Percentiles rank a stretch among this genome's conserved stretches.
These are phyloP conservation scores for Astrothelium macrocarpum DNA, from an alignment of 495 filamentous ascomycete genomes.

Conservation along the genomic window DNA sequence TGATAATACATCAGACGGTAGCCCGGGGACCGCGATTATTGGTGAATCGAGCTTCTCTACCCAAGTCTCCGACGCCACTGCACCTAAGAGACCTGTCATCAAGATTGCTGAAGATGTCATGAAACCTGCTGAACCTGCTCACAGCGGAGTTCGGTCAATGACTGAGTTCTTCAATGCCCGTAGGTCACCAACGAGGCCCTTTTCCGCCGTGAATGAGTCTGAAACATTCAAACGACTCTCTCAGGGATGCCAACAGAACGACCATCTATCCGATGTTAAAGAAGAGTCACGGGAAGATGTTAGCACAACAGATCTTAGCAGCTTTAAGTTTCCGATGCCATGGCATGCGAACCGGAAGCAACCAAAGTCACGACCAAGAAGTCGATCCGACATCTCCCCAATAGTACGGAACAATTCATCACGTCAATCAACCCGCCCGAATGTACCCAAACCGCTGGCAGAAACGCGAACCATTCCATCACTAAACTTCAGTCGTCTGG, in stretches of 20 bases:
- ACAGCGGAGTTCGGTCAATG: not conserved
- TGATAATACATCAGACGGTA: not conserved
- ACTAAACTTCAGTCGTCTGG: constrained; percentile 33
- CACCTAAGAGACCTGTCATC: not conserved
- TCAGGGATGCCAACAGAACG: not conserved
- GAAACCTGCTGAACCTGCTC: not conserved
- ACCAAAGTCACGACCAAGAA: constrained; percentile 22
- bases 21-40: not conserved
- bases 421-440: constrained; percentile 15
- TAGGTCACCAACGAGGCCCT: not conserved
- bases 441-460: constrained; percentile 12
- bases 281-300: constrained; percentile 33
- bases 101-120: not conserved
- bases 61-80: not conserved
- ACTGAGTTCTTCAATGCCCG: not conserved
- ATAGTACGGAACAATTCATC: constrained; percentile 19
- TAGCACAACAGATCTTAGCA: constrained; percentile 25
- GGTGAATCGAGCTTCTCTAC: not conserved
- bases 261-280: constrained; percentile 30
- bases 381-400: constrained; percentile 20
- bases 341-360: constrained; percentile 6
- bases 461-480: constrained; percentile 29
- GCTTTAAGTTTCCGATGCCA: constrained; percentile 23
- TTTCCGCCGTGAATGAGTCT: not conserved
- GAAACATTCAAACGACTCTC: constrained; percentile 2